These are phyloP conservation scores for Biscogniauxia mediterranea DNA, from an alignment of 2,329 filamentous ascomycete genomes.

Conservation along the genomic window DNA sequence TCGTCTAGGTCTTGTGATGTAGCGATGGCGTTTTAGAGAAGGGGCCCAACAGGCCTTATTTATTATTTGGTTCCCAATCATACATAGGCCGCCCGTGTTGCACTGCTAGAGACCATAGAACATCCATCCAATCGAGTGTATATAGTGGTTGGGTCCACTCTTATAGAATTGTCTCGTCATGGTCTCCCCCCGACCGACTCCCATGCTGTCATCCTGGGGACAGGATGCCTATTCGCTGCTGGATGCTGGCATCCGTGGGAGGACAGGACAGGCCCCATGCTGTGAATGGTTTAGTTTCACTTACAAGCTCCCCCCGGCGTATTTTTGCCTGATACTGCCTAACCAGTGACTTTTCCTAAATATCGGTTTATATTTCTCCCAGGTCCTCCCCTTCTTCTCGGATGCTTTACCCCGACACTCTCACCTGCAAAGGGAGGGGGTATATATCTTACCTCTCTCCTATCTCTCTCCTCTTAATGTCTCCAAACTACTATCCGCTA, in stretches of 20 bases:
- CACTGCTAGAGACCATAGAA: not conserved
- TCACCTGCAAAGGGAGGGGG: not conserved
- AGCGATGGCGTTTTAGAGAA: slow-evolving; percentile 19
- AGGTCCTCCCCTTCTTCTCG: not conserved
- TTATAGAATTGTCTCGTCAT: not conserved
- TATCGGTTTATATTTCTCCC: not conserved
- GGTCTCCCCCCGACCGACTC: not conserved
- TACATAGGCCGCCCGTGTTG: not conserved
- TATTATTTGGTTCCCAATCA: not conserved
- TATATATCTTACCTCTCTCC: not conserved
- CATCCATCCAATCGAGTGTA: not conserved
- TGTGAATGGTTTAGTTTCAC: not conserved
- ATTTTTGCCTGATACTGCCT: not conserved
- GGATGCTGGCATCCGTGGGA: not conserved
- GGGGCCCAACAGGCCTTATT: not conserved
- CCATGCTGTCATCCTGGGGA: not conserved
- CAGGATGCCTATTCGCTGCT: not conserved
- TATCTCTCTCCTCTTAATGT: not conserved
- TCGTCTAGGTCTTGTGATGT: slow-evolving; percentile 15
- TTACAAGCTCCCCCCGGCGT: not conserved
- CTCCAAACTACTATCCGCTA: not conserved
- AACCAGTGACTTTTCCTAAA: not conserved
- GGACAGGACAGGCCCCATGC: not conserved
- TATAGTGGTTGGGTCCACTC: not conserved
- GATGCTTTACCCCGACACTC: not conserved